Percentiles rank a stretch among this genome's conserved stretches.
These are phyloP conservation scores for Brassica nigra DNA, from an alignment of 345 rosid genomes.

Conservation along the genomic window DNA sequence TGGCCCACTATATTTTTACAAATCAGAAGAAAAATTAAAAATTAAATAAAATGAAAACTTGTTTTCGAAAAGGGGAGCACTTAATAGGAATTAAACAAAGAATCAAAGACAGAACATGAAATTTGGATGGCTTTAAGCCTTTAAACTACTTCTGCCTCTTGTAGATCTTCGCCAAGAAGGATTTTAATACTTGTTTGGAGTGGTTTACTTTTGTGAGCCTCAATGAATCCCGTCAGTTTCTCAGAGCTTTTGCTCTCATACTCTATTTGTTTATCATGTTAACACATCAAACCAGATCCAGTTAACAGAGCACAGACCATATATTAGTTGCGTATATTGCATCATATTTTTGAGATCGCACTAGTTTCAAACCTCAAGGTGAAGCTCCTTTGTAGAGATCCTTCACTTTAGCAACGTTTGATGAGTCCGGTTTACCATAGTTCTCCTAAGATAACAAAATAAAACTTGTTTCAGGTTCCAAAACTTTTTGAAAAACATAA, in stretches of 20 bases:
- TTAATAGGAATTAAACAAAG: too few relatives aligned
- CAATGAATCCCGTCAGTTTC: conserved; percentile 58
- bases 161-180: conserved; percentile 79
- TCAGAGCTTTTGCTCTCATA: conserved; percentile 81
- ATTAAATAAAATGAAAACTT: too few relatives aligned
- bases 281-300: conserved; percentile 22
- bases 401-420: conserved; percentile 61
- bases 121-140: not conserved
- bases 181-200: conserved; percentile 72
- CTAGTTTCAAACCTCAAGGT: conserved; percentile 61
- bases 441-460: conserved; percentile 52
- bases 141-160: conserved; percentile 67
- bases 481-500: too few relatives aligned
- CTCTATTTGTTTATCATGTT: conserved; percentile 46
- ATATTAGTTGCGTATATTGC: not conserved
- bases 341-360: not conserved
- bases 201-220: conserved; percentile 65
- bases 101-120: not conserved
- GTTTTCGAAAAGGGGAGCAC: too few relatives aligned
- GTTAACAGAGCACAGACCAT: not conserved
- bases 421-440: conserved; percentile 69
- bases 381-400: conserved; percentile 65
- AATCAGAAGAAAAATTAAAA: too few relatives aligned
- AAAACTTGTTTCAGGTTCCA: not conserved
- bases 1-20: too few relatives aligned